A percentile compares a stretch with the other conserved stretches of the same genome.
Evolutionary conservation across 352 stramenopile species (phyloP).

Genomic region (Pythium pectinolyticum): DNA sequence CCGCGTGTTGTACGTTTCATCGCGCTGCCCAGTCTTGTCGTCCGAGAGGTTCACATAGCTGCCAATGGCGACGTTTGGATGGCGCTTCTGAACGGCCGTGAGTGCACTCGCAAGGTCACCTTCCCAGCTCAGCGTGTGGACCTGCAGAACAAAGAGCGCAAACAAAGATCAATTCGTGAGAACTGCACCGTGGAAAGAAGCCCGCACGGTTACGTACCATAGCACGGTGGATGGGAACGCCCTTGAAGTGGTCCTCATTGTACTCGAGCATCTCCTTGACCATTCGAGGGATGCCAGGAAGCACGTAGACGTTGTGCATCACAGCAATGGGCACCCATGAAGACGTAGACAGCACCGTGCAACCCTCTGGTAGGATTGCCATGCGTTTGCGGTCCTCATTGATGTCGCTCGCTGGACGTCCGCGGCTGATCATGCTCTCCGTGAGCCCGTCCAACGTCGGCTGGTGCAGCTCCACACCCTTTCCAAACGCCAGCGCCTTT

Average conservation of each 20-base stretch:
- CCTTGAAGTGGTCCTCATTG: slow-evolving; percentile 78
- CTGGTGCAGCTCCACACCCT: slow-evolving; percentile 65
- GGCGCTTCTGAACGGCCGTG: slow-evolving; percentile 62
- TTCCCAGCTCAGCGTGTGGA: slow-evolving; percentile 71
- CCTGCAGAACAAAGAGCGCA: slow-evolving; percentile 31
- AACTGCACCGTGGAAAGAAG: too few species aligned
- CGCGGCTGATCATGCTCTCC: slow-evolving; percentile 40
- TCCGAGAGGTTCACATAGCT: slow-evolving; percentile 85
- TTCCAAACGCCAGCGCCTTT: slow-evolving; percentile 75
- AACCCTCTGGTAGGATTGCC: slow-evolving; percentile 64
- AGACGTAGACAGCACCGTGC: slow-evolving; percentile 51
- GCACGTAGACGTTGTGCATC: slow-evolving; percentile 82
- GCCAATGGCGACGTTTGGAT: slow-evolving; percentile 72
- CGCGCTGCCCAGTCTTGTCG: slow-evolving; percentile 50
- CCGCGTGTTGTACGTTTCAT: slow-evolving; percentile 68
- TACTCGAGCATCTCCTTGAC: slow-evolving; percentile 79
- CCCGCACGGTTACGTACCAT: slow-evolving; percentile 45
- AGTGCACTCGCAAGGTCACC: slow-evolving; percentile 62
- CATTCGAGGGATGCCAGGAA: slow-evolving; percentile 78
- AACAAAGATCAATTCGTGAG: background rate
- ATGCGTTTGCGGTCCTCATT: slow-evolving; percentile 78
- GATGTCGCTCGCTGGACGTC: slow-evolving; percentile 35
- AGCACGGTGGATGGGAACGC: slow-evolving; percentile 73
- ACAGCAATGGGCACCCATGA: slow-evolving; percentile 76
- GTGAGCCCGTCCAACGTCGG: slow-evolving; percentile 58